phyloP scores from a whole-genome alignment of 2,329 filamentous ascomycete genomes.

The Colletotrichum limetticola region DNA sequence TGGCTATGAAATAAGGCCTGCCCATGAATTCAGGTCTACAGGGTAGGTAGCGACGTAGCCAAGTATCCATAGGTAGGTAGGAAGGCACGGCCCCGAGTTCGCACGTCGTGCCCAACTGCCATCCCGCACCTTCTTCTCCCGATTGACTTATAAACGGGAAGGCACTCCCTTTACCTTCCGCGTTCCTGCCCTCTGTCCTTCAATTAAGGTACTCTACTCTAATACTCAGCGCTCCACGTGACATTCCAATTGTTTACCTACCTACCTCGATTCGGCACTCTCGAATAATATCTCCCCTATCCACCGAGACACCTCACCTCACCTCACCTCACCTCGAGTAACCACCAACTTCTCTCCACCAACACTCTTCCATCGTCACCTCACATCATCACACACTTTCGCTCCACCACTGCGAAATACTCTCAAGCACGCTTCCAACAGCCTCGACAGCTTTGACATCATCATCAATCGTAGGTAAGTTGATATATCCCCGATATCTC shows the following conservation, averaged over 20 bases:
- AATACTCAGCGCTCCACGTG: constrained; percentile 10
- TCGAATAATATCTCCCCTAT: background rate
- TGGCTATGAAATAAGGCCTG: background rate
- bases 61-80: background rate
- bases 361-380: background rate
- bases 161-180: background rate
- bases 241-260: background rate
- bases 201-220: background rate
- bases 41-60: background rate
- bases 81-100: background rate
- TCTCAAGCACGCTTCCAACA: background rate
- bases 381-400: background rate
- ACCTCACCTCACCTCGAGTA: background rate
- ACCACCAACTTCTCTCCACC: background rate
- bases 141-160: constrained; percentile 3
- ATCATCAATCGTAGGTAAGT: constrained; percentile 24
- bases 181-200: background rate
- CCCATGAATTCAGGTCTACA: background rate
- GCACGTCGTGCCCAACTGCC: background rate
- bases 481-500: background rate
- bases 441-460: background rate
- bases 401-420: background rate
- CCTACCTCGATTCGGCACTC: background rate
- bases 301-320: background rate
- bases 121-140: background rate